Evolutionary conservation across 768 basidiomycete species (phyloP), one percentile per base, ranked within the genome.

Genomic region (Plicaturopsis crispa): DNA sequence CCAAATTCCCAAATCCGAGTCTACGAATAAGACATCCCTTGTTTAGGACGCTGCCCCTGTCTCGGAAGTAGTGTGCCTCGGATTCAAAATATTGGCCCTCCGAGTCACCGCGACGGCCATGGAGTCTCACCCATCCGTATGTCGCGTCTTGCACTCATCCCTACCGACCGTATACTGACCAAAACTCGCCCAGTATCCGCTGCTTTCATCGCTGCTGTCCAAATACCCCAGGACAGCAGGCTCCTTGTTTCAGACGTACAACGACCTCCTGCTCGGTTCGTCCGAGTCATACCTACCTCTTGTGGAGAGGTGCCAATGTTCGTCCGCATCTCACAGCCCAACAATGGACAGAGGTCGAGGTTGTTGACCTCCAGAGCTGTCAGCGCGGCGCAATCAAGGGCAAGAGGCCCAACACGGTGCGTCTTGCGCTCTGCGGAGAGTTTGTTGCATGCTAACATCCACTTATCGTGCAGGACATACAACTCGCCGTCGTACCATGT

Each of bases 171-270:
- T n/a, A n/a, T n/a, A n/a, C n/a, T n/a, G n/a, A n/a, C n/a, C n/a
- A n/a, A n/a, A n/a, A n/a, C n/a, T n/a, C n/a, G n/a, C n/a, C n/a
- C n/a, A 78, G 79, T 69, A 73, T 45, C 47, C 61, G 31, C 60
- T 51, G 4, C 63, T 85, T 19, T 59, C 71, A 7, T 56, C 60
- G 3, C 50, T 77, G 28, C 44, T 81, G 18, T 43, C 49, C 8
- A 83, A 78, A 53, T 87, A 87, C 48, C 84, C 84, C 24, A 64
- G 55, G 18, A 59, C 69, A 12, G 75, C 78, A 3, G 70, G 78
- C 10, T 64, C 71, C 17, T 57, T 87, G 6, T 84, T 86, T 52
- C 84, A 87, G 55, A 68, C 78, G 1, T 86, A 80, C 60, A 87
- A 87, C 52, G 84, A 89, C 42, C 56, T 88, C 21, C 55, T 72